These are phyloP conservation scores for Xylaria sp. DNA, from an alignment of 2,329 filamentous ascomycete species.

Conservation along the genomic window DNA sequence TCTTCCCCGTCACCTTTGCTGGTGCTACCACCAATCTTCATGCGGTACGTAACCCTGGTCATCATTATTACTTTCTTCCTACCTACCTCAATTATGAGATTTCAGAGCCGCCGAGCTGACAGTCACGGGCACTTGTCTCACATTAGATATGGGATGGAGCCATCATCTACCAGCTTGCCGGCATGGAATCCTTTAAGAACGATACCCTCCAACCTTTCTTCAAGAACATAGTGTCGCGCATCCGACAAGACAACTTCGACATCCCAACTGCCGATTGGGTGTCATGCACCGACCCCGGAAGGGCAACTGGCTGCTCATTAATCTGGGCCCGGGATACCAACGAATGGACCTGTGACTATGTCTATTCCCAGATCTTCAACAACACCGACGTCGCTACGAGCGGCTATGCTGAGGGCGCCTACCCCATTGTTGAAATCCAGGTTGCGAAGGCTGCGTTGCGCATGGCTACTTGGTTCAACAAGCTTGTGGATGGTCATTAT, in stretches of 20 bases:
- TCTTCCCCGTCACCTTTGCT: constrained; percentile 58
- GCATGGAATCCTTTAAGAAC: constrained; percentile 37
- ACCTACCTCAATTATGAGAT: not conserved
- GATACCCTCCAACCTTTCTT: constrained; percentile 41
- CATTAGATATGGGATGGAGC: constrained; percentile 58
- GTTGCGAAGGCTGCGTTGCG: constrained; percentile 40
- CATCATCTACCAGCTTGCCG: constrained; percentile 54
- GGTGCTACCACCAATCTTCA: constrained; percentile 60
- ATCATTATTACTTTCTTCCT: not conserved
- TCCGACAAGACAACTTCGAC: constrained; percentile 38
- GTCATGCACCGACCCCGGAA: constrained; percentile 37
- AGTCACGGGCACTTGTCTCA: not conserved
- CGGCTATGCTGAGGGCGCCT: constrained; percentile 40
- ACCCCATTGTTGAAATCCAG: constrained; percentile 40
- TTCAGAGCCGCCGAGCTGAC: constrained; percentile 15
- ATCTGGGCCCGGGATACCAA: constrained; percentile 42
- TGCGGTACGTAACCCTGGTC: constrained; percentile 46
- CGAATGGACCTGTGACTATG: constrained; percentile 42
- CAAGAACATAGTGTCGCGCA: constrained; percentile 33
- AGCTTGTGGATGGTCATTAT: constrained; percentile 38
- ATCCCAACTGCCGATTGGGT: constrained; percentile 36
- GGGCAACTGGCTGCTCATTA: constrained; percentile 32
- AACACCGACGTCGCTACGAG: constrained; percentile 40
- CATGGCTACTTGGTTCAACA: constrained; percentile 42
- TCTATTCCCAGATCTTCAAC: constrained; percentile 42